phyloP scores from a whole-genome alignment of 1,139 yeast species.

The Yamadazyma dendronema region DNA sequence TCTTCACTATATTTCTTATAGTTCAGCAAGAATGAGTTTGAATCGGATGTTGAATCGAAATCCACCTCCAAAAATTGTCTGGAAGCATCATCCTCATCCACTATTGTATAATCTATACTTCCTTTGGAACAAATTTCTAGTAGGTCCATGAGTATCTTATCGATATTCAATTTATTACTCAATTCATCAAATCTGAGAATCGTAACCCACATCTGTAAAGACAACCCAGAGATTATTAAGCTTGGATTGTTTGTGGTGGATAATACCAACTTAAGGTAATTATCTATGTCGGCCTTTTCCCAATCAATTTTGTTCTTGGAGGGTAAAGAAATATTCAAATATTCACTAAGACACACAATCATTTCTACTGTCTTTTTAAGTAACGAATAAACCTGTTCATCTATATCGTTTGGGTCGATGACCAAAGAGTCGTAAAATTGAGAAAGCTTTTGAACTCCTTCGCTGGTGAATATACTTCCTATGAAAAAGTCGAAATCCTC shows the following conservation, averaged over 20 bases:
- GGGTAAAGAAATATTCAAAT: slow-evolving; percentile 47
- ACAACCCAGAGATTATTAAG: slow-evolving; percentile 84
- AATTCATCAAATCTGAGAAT: slow-evolving; percentile 79
- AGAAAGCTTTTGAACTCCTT: slow-evolving; percentile 66
- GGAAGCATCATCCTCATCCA: slow-evolving; percentile 63
- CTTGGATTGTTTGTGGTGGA: slow-evolving; percentile 83
- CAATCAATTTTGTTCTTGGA: slow-evolving; percentile 40
- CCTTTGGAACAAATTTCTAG: slow-evolving; percentile 79
- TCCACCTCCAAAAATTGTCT: slow-evolving; percentile 72
- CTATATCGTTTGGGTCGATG: slow-evolving; percentile 73
- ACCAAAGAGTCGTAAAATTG: slow-evolving; percentile 62
- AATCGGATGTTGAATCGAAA: slow-evolving; percentile 85
- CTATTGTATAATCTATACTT: slow-evolving; percentile 67
- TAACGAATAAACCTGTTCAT: slow-evolving; percentile 75
- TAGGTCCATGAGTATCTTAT: slow-evolving; percentile 59
- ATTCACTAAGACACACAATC: slow-evolving; percentile 86
- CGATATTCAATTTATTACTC: slow-evolving; percentile 48
- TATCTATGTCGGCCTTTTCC: slow-evolving; percentile 56
- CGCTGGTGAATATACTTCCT: slow-evolving; percentile 71
- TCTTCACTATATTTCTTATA: slow-evolving; percentile 87
- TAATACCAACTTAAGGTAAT: slow-evolving; percentile 71
- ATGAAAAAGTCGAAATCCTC: slow-evolving; percentile 79
- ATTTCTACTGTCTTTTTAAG: slow-evolving; percentile 89
- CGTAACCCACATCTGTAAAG: slow-evolving; percentile 93
- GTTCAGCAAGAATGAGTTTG: slow-evolving; percentile 71